Conservation (phyloP, 2,329 filamentous ascomycete species). For the Cladosporium colombiae region DNA sequence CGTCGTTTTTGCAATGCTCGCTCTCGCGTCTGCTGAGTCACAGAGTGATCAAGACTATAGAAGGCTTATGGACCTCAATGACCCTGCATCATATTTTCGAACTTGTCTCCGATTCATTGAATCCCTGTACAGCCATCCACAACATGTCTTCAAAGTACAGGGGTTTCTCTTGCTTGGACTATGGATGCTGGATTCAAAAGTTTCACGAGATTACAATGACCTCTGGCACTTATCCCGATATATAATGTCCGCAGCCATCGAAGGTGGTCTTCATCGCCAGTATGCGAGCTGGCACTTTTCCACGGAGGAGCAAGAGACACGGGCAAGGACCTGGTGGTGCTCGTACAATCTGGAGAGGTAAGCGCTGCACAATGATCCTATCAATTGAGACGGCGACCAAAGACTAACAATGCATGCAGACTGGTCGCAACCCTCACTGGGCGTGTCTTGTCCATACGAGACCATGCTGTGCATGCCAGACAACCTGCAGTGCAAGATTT, state of each 20-base stretch:
- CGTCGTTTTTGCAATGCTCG: neutral
- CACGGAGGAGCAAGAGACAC: neutral
- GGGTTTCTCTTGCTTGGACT: neutral
- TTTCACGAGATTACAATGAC: neutral
- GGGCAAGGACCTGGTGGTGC: neutral
- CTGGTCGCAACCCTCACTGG: neutral
- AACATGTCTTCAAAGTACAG: neutral
- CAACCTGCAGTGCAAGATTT: neutral
- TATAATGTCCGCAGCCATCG: neutral
- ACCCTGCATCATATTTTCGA: neutral
- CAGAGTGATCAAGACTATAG: neutral
- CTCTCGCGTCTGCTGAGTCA: neutral
- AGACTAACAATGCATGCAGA: neutral
- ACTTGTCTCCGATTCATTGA: neutral
- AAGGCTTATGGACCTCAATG: neutral
- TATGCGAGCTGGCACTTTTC: constrained; percentile 1
- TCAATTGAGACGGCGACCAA: neutral
- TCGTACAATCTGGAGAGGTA: constrained; percentile 1
- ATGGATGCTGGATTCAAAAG: neutral
- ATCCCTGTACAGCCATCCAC: neutral
- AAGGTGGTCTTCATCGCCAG: constrained; percentile 1
- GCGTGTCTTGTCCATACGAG: neutral
- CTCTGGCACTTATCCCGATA: neutral
- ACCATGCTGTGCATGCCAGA: neutral
- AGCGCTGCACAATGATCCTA: neutral